phyloP scores from a whole-genome alignment of 208 protist genomes.

The Leishmania turanica region DNA sequence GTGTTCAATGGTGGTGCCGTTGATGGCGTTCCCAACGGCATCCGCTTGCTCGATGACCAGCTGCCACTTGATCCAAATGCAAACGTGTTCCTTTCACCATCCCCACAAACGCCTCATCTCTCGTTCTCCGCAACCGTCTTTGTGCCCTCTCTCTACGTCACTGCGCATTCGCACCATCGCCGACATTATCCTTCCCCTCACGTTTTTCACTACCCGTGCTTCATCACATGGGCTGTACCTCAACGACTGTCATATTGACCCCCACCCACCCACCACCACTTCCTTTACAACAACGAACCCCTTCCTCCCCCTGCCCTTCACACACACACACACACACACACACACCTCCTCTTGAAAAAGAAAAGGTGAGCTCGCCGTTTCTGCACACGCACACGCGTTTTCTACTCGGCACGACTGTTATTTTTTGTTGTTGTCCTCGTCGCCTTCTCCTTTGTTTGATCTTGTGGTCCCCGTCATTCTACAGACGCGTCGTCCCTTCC shows the following conservation, averaged over 20 bases:
- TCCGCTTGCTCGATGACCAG: not conserved
- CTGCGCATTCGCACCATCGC: too few species aligned
- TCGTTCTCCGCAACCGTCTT: not conserved
- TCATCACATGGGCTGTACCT: not conserved
- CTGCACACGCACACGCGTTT: too few species aligned
- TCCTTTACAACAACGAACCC: not conserved
- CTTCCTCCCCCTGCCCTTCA: not conserved
- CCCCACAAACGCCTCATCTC: not conserved
- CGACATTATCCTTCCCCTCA: not conserved
- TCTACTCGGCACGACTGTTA: too few species aligned
- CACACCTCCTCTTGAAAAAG: too few species aligned
- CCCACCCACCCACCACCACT: too few species aligned
- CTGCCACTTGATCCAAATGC: not conserved
- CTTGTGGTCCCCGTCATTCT: too few species aligned
- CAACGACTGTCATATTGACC: not conserved
- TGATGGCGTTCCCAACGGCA: not conserved
- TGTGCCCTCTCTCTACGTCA: not conserved
- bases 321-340: too few species aligned
- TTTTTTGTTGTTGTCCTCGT: too few species aligned
- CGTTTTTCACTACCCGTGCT: not conserved
- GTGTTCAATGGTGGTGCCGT: not conserved
- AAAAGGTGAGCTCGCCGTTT: too few species aligned
- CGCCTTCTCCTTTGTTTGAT: too few species aligned
- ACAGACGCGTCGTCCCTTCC: too few species aligned
- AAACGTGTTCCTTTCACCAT: not conserved